Base-by-base conservation (phyloP, 2,329 filamentous ascomycete genomes). In the Colletotrichum brevisporum region DNA sequence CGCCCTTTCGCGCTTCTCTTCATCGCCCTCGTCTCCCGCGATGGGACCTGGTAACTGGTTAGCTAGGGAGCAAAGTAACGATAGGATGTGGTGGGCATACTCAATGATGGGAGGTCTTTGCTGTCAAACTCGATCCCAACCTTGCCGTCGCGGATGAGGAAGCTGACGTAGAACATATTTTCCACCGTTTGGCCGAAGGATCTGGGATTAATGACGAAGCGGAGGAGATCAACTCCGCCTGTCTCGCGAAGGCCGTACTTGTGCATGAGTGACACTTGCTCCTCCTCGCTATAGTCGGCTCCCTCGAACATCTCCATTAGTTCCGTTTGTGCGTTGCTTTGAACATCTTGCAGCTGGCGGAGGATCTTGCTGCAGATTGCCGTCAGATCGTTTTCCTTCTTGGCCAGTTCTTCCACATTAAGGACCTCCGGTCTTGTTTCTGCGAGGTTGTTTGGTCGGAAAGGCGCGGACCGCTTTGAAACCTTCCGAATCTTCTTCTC, bases 171-270 rank as follows among this genome's bases (percentile, higher is more conserved):
- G 80, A 99, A 99, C 75, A 99, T 85, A 75, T 99, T 99, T 78
- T 99, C 96, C 6, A 99, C 91, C 0, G 94, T 97, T 80, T 99
- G 96, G 0, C 94, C 94, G 75, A 98, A 99, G 0, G 94, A 97
- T 47, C 84, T 84, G 0, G 96, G 96, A 74, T 99, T 97, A 72
- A 98, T 88, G 48, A 94, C 93, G 74, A 98, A 98, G 60, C 92
- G 90, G 78, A 98, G 92, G 13, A 98, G 81, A 57, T 93, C 90
- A 4, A 97, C 88, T 16, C 93, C 93, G 1, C 90, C 91, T 2
- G 90, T 90, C 18, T 86, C 84, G 13, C 90, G 87, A 15, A 97
- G 83, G 2, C 90, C 88, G 74, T 92, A 82, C 63, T 88, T 84
- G 45, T 89, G 86, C 85, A 94, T 91, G 8, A 93, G 81, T 10